Evolutionary conservation across 352 stramenopile genomes (phyloP), one percentile per base, ranked within the genome.

Genomic region (Phytophthora nicotianae): DNA sequence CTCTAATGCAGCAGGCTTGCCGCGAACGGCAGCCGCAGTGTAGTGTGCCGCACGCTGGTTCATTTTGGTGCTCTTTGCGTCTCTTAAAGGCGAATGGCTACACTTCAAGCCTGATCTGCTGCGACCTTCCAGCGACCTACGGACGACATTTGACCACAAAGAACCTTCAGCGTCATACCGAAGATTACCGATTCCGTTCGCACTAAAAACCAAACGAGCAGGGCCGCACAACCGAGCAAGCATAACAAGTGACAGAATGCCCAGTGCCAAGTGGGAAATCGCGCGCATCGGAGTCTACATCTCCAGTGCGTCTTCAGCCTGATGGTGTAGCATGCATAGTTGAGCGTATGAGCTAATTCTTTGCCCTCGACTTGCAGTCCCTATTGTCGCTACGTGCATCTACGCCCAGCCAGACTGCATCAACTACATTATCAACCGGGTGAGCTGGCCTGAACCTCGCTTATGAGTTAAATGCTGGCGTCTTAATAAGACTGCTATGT

Each of bases 361-460:
- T 27, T 47, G 33, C 23, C 9, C 9, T 41, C 11, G 27, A 16
- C 4, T 19, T 61, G 17, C 50, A 95, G 87, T 95, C 43, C 87
- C 87, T 2, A 62, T 95, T 13, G 62, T 92, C 38, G 79, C 83
- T 27, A 95, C 87, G 21, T 83, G 72, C 65, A 81, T 95, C 60
- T 95, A 95, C 77, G 83, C 86, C 49, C 84, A 95, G 62, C 87
- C 87, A 16, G 81, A 95, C 53, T 91, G 83, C 64, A 91, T 95
- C 72, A 81, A 88, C 66, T 88, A 55, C 53, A 93, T 93, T 53
- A 75, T 95, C 47, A 66, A 68, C 47, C 58, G 75, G 66, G 86
- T 95, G 45, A 38, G 74, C 50, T 17, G 26, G 23, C 16, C 35
- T 33, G 2, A 13, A n/a, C 10, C 32, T 5, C 3, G n/a, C 4